Conservation (phyloP, 1,284 basidiomycete species). For the Boletus sp. region DNA sequence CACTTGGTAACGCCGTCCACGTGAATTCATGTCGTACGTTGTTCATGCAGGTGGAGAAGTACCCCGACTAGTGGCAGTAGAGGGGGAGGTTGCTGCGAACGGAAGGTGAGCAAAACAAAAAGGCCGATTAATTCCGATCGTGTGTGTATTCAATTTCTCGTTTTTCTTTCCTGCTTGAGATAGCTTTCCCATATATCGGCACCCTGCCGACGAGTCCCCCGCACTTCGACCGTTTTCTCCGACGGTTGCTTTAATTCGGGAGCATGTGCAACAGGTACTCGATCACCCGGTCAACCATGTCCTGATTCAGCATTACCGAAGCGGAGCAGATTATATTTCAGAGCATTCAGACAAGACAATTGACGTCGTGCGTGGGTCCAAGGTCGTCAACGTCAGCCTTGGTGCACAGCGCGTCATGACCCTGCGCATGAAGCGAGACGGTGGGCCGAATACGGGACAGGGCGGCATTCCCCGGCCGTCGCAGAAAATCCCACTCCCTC, state of each 20-base stretch:
- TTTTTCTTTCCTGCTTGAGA: not conserved
- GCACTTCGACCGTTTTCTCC: constrained; percentile 65
- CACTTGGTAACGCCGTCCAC: not conserved
- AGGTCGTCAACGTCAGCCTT: constrained; percentile 75
- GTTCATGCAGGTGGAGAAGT: constrained; percentile 66
- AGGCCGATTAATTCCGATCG: constrained; percentile 10
- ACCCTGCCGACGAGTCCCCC: constrained; percentile 76
- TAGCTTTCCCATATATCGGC: constrained; percentile 76
- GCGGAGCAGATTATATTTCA: constrained; percentile 76
- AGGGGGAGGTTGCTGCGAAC: constrained; percentile 62
- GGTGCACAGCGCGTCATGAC: constrained; percentile 76
- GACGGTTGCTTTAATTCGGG: constrained; percentile 64
- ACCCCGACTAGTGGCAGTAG: constrained; percentile 71
- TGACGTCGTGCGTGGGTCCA: constrained; percentile 69
- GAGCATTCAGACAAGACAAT: constrained; percentile 84
- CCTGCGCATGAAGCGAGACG: constrained; percentile 63
- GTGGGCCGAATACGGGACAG: constrained; percentile 24
- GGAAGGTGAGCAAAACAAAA: constrained; percentile 52
- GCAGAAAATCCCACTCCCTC: constrained; percentile 69
- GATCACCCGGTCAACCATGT: constrained; percentile 74
- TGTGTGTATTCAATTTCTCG: constrained; percentile 9
- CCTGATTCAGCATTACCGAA: constrained; percentile 75
- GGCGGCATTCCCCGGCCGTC: constrained; percentile 41
- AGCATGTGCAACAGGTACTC: constrained; percentile 57
- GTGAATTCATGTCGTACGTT: constrained; percentile 18